Evolutionary conservation across 768 basidiomycete genomes (phyloP).

Genomic region (Lactifluus pinguis): DNA sequence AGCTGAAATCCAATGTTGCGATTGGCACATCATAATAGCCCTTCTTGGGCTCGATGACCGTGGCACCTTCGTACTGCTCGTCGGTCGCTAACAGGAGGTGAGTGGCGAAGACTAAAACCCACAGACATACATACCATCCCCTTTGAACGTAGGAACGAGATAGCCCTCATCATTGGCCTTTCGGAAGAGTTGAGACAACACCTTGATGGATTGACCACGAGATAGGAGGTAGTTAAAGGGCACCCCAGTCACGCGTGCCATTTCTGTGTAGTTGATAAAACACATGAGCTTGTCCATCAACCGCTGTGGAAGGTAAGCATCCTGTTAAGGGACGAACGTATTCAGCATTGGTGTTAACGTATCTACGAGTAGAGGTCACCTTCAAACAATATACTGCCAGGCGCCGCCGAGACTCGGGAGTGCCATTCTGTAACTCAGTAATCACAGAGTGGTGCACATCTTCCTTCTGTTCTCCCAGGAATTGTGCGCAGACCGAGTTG

Average conservation of each 20-base stretch:
- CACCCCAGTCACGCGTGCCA: conserved; percentile 99
- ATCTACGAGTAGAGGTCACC: conserved; percentile 34
- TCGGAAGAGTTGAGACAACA: conserved; percentile 90
- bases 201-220: conserved; percentile 97
- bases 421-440: conserved; percentile 95
- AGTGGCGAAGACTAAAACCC: not conserved
- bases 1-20: conserved; percentile 97
- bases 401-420: conserved; percentile 83
- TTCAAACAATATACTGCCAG: conserved; percentile 97
- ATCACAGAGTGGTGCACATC: conserved; percentile 99
- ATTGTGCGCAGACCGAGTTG: conserved; percentile 96
- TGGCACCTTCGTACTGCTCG: conserved; percentile 98
- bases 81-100: conserved; percentile 53
- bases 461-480: conserved; percentile 97
- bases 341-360: not conserved
- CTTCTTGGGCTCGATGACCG: conserved; percentile 93
- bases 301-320: conserved; percentile 96
- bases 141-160: conserved; percentile 75
- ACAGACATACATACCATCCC: conserved; percentile 51
- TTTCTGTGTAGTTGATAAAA: conserved; percentile 96
- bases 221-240: conserved; percentile 94
- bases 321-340: conserved; percentile 36
- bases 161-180: conserved; percentile 90
- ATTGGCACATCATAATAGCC: conserved; percentile 97
- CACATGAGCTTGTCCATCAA: conserved; percentile 98